Percentiles rank a stretch among this genome's conserved stretches.
These are phyloP conservation scores for Penicillium sp. DNA, from an alignment of 2,329 filamentous ascomycete genomes.

Conservation along the genomic window DNA sequence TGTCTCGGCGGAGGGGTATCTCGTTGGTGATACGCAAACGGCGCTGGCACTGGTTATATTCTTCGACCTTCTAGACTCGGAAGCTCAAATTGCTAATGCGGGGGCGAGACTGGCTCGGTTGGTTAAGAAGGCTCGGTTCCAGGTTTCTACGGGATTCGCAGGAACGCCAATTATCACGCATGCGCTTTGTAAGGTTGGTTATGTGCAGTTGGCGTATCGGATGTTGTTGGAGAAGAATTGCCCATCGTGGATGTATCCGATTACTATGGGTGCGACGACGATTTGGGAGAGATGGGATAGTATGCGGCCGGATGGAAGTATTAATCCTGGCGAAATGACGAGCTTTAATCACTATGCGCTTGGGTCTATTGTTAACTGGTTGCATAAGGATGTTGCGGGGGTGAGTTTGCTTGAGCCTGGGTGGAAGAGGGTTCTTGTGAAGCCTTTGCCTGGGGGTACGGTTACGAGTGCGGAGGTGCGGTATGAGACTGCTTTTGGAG, in stretches of 20 bases:
- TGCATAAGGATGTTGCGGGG: constrained; percentile 35
- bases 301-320: constrained; percentile 41
- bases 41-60: constrained; percentile 4
- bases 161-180: constrained; percentile 37
- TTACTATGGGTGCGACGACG: constrained; percentile 40
- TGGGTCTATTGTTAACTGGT: constrained; percentile 44
- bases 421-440: constrained; percentile 35
- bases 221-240: constrained; percentile 44
- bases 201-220: constrained; percentile 37
- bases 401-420: constrained; percentile 25
- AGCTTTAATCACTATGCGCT: constrained; percentile 51
- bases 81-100: constrained; percentile 29
- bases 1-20: neutral
- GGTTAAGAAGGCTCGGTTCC: constrained; percentile 33
- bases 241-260: constrained; percentile 15
- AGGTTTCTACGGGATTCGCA: constrained; percentile 42
- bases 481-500: constrained; percentile 38
- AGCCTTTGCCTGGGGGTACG: constrained; percentile 36
- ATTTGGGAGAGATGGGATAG: constrained; percentile 52
- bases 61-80: constrained; percentile 34
- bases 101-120: neutral
- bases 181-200: constrained; percentile 29
- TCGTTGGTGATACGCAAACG: constrained; percentile 12
- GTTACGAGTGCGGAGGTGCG: constrained; percentile 34
- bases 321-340: constrained; percentile 50